These are phyloP conservation scores for Trebouxia sp. DNA, from an alignment of 139 green algal species.

Conservation along the genomic window DNA sequence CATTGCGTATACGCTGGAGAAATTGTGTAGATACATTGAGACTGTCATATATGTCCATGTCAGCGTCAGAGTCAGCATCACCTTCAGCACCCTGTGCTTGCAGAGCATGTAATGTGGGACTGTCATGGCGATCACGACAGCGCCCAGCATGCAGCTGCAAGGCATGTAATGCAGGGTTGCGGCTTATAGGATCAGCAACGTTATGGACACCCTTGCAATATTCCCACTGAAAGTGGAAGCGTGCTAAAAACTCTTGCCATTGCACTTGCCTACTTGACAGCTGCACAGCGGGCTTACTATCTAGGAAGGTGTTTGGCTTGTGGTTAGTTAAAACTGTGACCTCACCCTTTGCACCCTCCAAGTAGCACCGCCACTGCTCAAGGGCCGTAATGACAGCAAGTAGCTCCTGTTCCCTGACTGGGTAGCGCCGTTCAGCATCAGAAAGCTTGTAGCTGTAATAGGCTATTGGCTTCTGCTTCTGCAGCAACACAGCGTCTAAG, in stretches of 20 bases:
- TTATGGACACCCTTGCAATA: conserved; percentile 25
- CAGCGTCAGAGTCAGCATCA: background rate
- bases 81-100: background rate
- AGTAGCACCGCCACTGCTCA: conserved; percentile 34
- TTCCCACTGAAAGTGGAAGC: conserved; percentile 30
- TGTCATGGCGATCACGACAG: too few relatives aligned
- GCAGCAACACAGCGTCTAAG: conserved; percentile 39
- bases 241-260: conserved; percentile 4
- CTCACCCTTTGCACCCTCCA: conserved; percentile 7
- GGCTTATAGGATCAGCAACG: conserved; percentile 24
- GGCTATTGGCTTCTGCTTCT: conserved; percentile 30
- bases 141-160: background rate
- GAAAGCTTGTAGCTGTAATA: conserved; percentile 38
- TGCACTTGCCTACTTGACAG: conserved; percentile 18
- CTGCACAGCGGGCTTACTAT: conserved; percentile 7
- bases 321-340: conserved; percentile 36
- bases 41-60: background rate
- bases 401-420: conserved; percentile 42
- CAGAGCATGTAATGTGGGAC: background rate
- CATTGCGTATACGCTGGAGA: background rate
- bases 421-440: conserved; percentile 35
- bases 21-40: background rate
- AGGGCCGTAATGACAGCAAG: conserved; percentile 40
- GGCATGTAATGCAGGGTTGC: conserved; percentile 8
- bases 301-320: conserved; percentile 31